phyloP scores from a whole-genome alignment of 352 stramenopile species.

The Bremia lactucae region DNA sequence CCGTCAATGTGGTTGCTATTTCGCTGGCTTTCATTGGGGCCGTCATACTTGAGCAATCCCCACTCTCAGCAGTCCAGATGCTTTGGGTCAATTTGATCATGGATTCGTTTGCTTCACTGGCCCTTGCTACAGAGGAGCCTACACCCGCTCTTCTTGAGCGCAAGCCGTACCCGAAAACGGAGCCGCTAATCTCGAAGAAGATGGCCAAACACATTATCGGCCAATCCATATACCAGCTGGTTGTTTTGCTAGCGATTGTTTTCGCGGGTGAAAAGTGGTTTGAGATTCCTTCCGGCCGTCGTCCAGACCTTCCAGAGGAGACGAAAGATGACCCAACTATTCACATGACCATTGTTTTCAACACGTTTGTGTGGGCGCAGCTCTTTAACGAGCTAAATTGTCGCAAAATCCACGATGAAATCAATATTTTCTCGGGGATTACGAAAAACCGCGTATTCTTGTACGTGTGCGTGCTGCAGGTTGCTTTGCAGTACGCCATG shows the following conservation, averaged over 20 bases:
- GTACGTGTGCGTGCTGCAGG: conserved; percentile 83
- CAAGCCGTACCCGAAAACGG: conserved; percentile 83
- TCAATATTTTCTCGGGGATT: conserved; percentile 91
- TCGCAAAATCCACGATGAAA: conserved; percentile 86
- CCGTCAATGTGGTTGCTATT: conserved; percentile 91
- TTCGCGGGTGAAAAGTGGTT: conserved; percentile 64
- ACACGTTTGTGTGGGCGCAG: conserved; percentile 94
- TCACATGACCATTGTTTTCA: conserved; percentile 96
- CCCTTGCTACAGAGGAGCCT: conserved; percentile 90
- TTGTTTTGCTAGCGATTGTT: conserved; percentile 70
- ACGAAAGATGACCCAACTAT: conserved; percentile 43
- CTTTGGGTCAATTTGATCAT: conserved; percentile 98
- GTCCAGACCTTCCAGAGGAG: conserved; percentile 36
- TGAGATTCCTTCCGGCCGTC: conserved; percentile 27
- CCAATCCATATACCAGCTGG: conserved; percentile 87
- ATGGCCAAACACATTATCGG: conserved; percentile 93
- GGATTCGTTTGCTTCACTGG: conserved; percentile 92
- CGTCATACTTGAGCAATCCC: conserved; percentile 44
- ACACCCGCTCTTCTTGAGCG: conserved; percentile 78
- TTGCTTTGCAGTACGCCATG: conserved; percentile 89
- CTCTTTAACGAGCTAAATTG: conserved; percentile 82
- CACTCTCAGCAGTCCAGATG: conserved; percentile 91
- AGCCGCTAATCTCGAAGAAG: conserved; percentile 85
- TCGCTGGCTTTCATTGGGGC: conserved; percentile 85
- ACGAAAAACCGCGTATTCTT: conserved; percentile 88